phyloP scores from a whole-genome alignment of 1,284 basidiomycete species.

The Ustilago trichophora region DNA sequence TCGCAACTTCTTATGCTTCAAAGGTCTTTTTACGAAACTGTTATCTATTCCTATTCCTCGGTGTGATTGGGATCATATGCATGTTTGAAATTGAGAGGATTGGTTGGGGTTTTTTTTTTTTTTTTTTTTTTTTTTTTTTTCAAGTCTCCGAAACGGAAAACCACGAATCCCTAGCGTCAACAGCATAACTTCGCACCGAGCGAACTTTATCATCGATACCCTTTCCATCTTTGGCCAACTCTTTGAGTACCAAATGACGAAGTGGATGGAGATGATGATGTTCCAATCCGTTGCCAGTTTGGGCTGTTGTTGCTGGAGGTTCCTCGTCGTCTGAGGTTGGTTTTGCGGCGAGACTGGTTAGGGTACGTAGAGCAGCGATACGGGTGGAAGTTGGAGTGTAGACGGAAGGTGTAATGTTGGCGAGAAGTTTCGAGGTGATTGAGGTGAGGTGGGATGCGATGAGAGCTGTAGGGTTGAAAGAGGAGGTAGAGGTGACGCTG shows the following conservation, averaged over 20 bases:
- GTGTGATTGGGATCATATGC: too few species aligned
- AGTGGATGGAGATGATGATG: slow-evolving; percentile 35
- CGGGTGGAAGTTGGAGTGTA: slow-evolving; percentile 73
- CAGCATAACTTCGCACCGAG: slow-evolving; percentile 48
- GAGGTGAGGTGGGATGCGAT: slow-evolving; percentile 24
- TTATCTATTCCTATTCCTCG: too few species aligned
- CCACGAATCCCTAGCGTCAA: slow-evolving; percentile 60
- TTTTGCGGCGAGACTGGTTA: slow-evolving; percentile 82
- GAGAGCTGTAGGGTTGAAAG: slow-evolving; percentile 7
- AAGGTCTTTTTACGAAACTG: neutral
- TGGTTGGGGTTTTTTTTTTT: neutral
- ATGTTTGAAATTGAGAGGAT: too few species aligned
- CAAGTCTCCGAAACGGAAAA: slow-evolving; percentile 35
- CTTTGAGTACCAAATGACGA: slow-evolving; percentile 73
- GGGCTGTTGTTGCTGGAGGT: slow-evolving; percentile 66
- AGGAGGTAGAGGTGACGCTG: neutral
- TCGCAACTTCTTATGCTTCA: neutral
- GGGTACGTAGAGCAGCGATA: slow-evolving; percentile 77
- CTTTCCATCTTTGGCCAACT: slow-evolving; percentile 70
- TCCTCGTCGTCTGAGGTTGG: slow-evolving; percentile 79
- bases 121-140: neutral
- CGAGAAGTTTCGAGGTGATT: slow-evolving; percentile 45
- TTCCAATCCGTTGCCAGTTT: slow-evolving; percentile 6
- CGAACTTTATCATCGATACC: slow-evolving; percentile 60
- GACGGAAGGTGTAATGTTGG: slow-evolving; percentile 20